Evolutionary conservation across 1,284 basidiomycete genomes (phyloP).

Genomic region (Pyrrhoderma lamaoense): DNA sequence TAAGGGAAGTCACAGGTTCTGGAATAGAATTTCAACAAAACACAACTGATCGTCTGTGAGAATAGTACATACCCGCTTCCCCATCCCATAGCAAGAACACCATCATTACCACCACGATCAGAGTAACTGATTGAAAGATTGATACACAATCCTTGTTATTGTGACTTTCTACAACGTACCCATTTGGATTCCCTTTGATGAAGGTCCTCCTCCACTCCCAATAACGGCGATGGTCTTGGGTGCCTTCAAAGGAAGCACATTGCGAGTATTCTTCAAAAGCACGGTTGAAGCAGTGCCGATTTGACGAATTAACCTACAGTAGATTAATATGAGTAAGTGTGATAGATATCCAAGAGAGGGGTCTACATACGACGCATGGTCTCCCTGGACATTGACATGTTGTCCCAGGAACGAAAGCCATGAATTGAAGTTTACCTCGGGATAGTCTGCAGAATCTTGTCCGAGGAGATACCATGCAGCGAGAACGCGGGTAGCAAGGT

Average conservation of each 20-base stretch:
- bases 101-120: slow-evolving; percentile 18
- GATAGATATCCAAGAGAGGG: background rate
- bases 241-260: slow-evolving; percentile 39
- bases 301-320: slow-evolving; percentile 44
- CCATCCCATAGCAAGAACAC: slow-evolving; percentile 51
- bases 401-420: slow-evolving; percentile 38
- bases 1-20: slow-evolving; percentile 29
- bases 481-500: slow-evolving; percentile 63
- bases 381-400: slow-evolving; percentile 55
- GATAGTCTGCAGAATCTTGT: slow-evolving; percentile 39
- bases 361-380: slow-evolving; percentile 41
- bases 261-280: slow-evolving; percentile 65
- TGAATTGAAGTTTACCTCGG: slow-evolving; percentile 44
- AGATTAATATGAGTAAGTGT: background rate
- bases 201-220: slow-evolving; percentile 35
- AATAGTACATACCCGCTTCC: slow-evolving; percentile 37
- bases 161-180: slow-evolving; percentile 22
- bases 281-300: slow-evolving; percentile 68
- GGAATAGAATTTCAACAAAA: background rate
- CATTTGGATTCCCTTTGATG: slow-evolving; percentile 35
- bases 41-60: background rate
- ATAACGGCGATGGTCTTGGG: slow-evolving; percentile 40
- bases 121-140: slow-evolving; percentile 9
- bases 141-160: background rate
- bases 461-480: slow-evolving; percentile 41